Conservation (phyloP, 1,284 basidiomycete species). For the Boletus putidus region DNA sequence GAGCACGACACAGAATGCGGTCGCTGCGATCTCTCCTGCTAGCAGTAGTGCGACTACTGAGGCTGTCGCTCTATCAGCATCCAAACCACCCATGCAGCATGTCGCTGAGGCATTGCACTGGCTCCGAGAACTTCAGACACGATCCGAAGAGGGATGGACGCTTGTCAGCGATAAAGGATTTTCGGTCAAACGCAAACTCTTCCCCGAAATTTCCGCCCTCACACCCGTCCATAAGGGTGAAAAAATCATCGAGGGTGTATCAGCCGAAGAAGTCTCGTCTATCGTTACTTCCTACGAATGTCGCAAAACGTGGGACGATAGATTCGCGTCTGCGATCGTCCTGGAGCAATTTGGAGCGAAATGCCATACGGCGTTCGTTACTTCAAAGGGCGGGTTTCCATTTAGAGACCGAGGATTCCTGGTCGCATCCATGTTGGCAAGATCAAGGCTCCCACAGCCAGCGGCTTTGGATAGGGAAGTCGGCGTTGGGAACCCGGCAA, state of each 20-base stretch:
- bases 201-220: slow-evolving; percentile 75
- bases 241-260: slow-evolving; percentile 92
- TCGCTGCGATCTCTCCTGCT: slow-evolving; percentile 67
- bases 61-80: slow-evolving; percentile 48
- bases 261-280: slow-evolving; percentile 86
- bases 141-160: slow-evolving; percentile 73
- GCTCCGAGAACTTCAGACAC: slow-evolving; percentile 72
- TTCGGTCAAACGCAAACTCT: slow-evolving; percentile 73
- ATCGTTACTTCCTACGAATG: slow-evolving; percentile 72
- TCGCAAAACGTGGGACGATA: slow-evolving; percentile 83
- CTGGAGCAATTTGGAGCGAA: slow-evolving; percentile 84
- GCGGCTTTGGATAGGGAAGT: slow-evolving; percentile 37
- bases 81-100: slow-evolving; percentile 70
- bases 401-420: slow-evolving; percentile 91
- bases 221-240: slow-evolving; percentile 88
- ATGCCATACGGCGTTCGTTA: slow-evolving; percentile 67
- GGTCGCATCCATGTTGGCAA: slow-evolving; percentile 74
- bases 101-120: slow-evolving; percentile 79
- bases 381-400: slow-evolving; percentile 80
- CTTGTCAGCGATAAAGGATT: slow-evolving; percentile 80
- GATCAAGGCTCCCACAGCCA: slow-evolving; percentile 47
- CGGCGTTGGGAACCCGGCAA: slow-evolving; percentile 23
- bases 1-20: slow-evolving; percentile 67
- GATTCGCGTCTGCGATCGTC: slow-evolving; percentile 66
- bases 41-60: slow-evolving; percentile 39